Evolutionary conservation across 2,329 filamentous ascomycete genomes (phyloP), one percentile per base, ranked within the genome.

Genomic region (Diaporthe sp.): DNA sequence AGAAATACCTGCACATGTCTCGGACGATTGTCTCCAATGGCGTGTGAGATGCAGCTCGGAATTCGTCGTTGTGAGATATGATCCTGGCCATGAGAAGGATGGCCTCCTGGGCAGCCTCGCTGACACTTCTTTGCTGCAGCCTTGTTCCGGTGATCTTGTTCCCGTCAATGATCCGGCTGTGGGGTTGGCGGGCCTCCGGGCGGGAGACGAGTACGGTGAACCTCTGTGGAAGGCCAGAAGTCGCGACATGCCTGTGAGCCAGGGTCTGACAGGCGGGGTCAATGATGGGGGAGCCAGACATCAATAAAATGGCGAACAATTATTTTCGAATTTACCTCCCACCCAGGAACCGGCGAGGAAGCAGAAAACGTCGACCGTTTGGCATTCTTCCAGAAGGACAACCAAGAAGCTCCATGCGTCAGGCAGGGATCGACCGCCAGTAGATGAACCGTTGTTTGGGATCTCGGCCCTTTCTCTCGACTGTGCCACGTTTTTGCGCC

Each of bases 361-460:
- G 9, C 46, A 51, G 69, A 61, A 51, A 72, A 34, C 34, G 58
- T 73, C 58, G 70, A 65, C 55, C 70, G 57, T 73, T 55, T 73
- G 58, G 46, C 57, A 73, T 42, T 61, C 58, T 73, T 73, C 70
- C 70, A 73, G 70, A 73, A 73, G 70, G 70, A 28, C 70, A 25
- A 62, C 46, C 59, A 25, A 42, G 10, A 65, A 53, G 28, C 44
- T 57, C 70, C 70, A 73, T 73, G 59, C 46, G 46, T 65, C 58
- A 55, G 51, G 59, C 70, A 73, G 59, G 58, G 70, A 73, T 73
- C 58, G 42, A 7, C 46, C 51, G n/a, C 58, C 70, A 65, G 58
- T n/a, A 65, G 70, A 65, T 62, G 58, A 65, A 62, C 70, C 70
- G 46, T 65, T 51, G 70, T 73, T 73, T 73, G 70, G 70, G 70